Conservation (phyloP, 2,329 filamentous ascomycete genomes). For the Didymella glomerata region DNA sequence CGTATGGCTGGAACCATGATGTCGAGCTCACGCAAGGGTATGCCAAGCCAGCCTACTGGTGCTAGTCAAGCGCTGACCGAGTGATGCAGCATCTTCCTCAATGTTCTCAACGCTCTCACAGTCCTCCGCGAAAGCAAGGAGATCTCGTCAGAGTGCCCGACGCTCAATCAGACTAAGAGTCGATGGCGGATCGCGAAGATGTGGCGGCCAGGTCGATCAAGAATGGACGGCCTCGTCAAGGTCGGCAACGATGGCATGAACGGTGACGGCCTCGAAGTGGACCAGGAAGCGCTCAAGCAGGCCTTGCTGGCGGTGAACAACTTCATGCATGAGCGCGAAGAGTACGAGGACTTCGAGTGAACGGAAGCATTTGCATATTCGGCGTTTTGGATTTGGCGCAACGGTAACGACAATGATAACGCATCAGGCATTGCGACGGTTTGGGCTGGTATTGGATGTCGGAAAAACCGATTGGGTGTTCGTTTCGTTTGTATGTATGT, state of each 20-base stretch:
- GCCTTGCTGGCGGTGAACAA: conserved; percentile 50
- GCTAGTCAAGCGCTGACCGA: conserved; percentile 26
- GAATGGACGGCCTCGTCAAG: conserved; percentile 44
- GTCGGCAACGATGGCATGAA: conserved; percentile 46
- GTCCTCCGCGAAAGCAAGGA: conserved; percentile 46
- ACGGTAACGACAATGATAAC: conserved; percentile 25
- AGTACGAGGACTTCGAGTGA: conserved; percentile 34
- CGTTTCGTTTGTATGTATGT: conserved; percentile 32
- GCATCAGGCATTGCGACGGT: conserved; percentile 32
- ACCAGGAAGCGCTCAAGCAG: conserved; percentile 43
- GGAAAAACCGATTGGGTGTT: conserved; percentile 21
- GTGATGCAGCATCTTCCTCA: conserved; percentile 46
- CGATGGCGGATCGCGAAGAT: conserved; percentile 46
- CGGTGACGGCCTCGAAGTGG: conserved; percentile 45
- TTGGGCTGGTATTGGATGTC: conserved; percentile 22
- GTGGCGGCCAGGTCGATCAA: conserved; percentile 42
- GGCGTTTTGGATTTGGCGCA: conserved; percentile 35
- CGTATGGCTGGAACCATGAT: conserved; percentile 49
- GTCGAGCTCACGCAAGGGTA: conserved; percentile 48
- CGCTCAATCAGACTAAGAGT: conserved; percentile 42
- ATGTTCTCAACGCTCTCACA: conserved; percentile 46
- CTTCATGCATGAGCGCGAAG: conserved; percentile 49
- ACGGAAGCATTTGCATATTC: conserved; percentile 19
- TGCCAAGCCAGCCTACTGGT: conserved; percentile 23
- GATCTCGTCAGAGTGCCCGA: conserved; percentile 42